Base-by-base conservation (phyloP, 202 grass and related monocot species). In the Setaria viridis region DNA sequence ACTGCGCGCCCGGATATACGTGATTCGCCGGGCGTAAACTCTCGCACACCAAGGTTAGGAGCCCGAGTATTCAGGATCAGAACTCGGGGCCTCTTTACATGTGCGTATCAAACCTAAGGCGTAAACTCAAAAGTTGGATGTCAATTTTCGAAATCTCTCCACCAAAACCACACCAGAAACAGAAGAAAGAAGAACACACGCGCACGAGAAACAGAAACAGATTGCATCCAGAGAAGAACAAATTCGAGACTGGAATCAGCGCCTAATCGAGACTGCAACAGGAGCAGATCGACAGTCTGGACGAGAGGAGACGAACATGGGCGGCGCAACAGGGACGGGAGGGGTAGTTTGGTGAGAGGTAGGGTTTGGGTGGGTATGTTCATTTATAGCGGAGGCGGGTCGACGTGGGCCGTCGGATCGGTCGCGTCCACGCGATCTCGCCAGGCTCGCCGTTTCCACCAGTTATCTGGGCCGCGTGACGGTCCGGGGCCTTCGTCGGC, bases 1-100 rank as follows among this genome's bases (percentile, higher is more conserved):
- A 45, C 71, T 3, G 71, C 9, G 0, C 13, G 4, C 79, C n/a
- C 15, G 9, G 2, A 51, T 2, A 42, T 53, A 29, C 2, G 60
- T 50, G 62, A 77, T 51, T 70, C 53, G 1, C 78, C 79, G 0
- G 2, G 9, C 0, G 0, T 4, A 20, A 56, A 57, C 37, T 87
- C 0, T 82, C 29, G 79, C 85, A 87, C 85, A 87, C 85, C 85
- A 87, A 87, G 85, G 85, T 87, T 87, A 82, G 85, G 78, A 67
- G 54, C 60, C 85, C 85, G 64, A 81, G 85, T 69, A 82, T 69
- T 20, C 78, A 75, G 79, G 78, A 82, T 82, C 85, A 76, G 0
- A 76, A 76, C 85, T 76, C 71, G 79, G 62, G 50, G 78, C 71
- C 85, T 87, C 85, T 87, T 87, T 82, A 70, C 9, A 87, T 87